Percentiles rank a stretch among this genome's conserved stretches.
Conservation (phyloP, 2,329 filamentous ascomycete species). For the Septoria linicola region DNA sequence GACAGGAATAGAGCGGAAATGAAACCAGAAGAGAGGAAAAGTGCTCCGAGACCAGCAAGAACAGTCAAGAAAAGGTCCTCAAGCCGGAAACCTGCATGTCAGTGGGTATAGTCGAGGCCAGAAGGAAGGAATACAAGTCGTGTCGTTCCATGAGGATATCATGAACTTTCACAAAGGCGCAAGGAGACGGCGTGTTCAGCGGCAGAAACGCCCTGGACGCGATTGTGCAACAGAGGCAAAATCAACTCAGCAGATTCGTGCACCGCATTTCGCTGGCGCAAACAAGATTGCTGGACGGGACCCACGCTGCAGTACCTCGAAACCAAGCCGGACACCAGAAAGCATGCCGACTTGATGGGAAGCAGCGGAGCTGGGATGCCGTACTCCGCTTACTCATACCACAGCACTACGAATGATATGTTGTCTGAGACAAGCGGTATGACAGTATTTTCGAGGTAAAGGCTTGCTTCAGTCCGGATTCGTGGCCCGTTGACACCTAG, state of each 20-base stretch:
- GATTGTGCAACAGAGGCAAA: conserved; percentile 28
- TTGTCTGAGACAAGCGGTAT: conserved; percentile 10
- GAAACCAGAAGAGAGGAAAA: conserved; percentile 8
- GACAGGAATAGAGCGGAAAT: conserved; percentile 13
- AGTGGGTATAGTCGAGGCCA: conserved; percentile 9
- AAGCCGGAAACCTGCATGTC: conserved; percentile 25
- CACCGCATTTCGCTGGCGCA: conserved; percentile 13
- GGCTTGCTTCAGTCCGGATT: not conserved
- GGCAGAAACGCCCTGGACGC: conserved; percentile 25
- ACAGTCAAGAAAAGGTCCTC: conserved; percentile 10
- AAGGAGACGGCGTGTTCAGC: conserved; percentile 27
- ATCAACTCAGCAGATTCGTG: conserved; percentile 15
- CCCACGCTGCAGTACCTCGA: conserved; percentile 8
- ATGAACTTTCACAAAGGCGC: conserved; percentile 30
- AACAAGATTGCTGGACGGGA: conserved; percentile 12
- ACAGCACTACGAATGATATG: conserved; percentile 4
- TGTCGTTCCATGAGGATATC: conserved; percentile 15
- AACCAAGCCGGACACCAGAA: not conserved
- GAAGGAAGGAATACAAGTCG: conserved; percentile 8
- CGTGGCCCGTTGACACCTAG: not conserved
- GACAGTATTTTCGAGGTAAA: not conserved
- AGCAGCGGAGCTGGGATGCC: conserved; percentile 5
- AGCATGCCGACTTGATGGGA: conserved; percentile 1
- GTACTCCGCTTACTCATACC: not conserved
- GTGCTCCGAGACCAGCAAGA: conserved; percentile 1